phyloP scores from a whole-genome alignment of 306 rosid species.

The Cercis canadensis region DNA sequence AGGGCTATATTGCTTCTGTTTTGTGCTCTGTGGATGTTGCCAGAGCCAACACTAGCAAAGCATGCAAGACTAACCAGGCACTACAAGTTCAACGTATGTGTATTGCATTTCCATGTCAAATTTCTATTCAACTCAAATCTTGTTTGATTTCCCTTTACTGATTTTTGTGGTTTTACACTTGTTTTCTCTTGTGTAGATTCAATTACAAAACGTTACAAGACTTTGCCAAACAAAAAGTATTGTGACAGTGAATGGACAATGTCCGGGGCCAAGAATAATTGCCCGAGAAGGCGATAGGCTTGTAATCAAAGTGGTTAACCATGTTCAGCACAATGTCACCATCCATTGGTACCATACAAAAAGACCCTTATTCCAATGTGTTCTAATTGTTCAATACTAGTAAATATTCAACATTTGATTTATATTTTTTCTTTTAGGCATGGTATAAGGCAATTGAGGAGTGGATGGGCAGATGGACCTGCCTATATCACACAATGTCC shows the following conservation, averaged over 20 bases:
- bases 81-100: slow-evolving; percentile 43
- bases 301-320: slow-evolving; percentile 47
- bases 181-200: slow-evolving; percentile 29
- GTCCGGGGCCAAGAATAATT: slow-evolving; percentile 48
- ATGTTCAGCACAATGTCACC: slow-evolving; percentile 45
- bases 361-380: background rate
- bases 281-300: slow-evolving; percentile 58
- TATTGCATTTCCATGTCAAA: background rate
- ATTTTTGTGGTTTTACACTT: too few relatives aligned
- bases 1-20: slow-evolving; percentile 13
- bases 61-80: slow-evolving; percentile 46
- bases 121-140: too few relatives aligned
- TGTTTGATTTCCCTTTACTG: too few relatives aligned
- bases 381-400: background rate
- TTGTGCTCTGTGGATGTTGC: slow-evolving; percentile 31
- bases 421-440: slow-evolving; percentile 27
- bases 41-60: slow-evolving; percentile 26
- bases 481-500: slow-evolving; percentile 54
- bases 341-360: slow-evolving; percentile 44
- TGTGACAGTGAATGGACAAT: slow-evolving; percentile 47
- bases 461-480: slow-evolving; percentile 58
- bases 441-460: slow-evolving; percentile 43
- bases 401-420: background rate
- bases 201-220: slow-evolving; percentile 47
- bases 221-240: slow-evolving; percentile 50